Conservation (phyloP, 2,329 filamentous ascomycete species). For the Botryotinia narcissicola region DNA sequence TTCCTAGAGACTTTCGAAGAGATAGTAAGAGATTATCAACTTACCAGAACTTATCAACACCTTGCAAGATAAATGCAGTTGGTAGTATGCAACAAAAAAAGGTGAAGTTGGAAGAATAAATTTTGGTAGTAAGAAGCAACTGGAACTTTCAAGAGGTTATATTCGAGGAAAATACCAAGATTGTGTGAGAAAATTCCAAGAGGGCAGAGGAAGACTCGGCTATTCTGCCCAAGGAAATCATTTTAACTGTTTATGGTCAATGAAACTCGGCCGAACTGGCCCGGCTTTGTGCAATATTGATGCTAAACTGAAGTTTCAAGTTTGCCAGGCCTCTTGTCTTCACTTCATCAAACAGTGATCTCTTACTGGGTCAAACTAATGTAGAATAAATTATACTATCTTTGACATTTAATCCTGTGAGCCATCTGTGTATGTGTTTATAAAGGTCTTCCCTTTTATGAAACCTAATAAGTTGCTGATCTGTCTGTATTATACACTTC, state of each 20-base stretch:
- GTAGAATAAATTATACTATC: not conserved
- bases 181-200: not conserved
- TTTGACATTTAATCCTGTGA: not conserved
- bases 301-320: not conserved
- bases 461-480: not conserved
- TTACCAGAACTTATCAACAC: not conserved
- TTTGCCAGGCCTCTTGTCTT: not conserved
- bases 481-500: not conserved
- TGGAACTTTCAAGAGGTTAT: not conserved
- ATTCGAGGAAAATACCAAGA: not conserved
- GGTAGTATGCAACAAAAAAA: not conserved
- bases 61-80: not conserved
- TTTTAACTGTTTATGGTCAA: not conserved
- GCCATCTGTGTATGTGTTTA: not conserved
- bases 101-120: not conserved
- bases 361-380: not conserved
- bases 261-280: not conserved
- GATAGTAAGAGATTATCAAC: not conserved
- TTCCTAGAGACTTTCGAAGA: not conserved
- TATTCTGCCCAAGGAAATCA: not conserved
- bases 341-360: not conserved
- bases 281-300: not conserved
- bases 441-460: not conserved
- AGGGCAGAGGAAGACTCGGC: too few species aligned
- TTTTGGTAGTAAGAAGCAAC: too few species aligned